Percentiles rank a stretch among this genome's conserved stretches.
These are phyloP conservation scores for Suillus placidus DNA, from an alignment of 768 basidiomycete genomes.

Conservation along the genomic window DNA sequence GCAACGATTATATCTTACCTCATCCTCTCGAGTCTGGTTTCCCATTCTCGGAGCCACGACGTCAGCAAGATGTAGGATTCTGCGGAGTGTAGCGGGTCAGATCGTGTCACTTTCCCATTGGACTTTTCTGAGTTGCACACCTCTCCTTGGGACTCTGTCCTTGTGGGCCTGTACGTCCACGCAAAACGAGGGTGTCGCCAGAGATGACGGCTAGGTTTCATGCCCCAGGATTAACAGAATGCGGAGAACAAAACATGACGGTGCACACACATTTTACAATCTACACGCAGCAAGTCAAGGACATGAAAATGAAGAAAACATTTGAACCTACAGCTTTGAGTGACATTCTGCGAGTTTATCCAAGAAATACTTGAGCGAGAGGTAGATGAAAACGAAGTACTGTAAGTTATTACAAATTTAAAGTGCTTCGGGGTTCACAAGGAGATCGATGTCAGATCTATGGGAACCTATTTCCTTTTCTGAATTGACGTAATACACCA, in stretches of 20 bases:
- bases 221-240: slow-evolving; percentile 26
- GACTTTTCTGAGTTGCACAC: slow-evolving; percentile 40
- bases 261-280: slow-evolving; percentile 60
- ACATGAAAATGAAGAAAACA: not conserved
- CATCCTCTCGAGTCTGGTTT: slow-evolving; percentile 82
- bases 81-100: slow-evolving; percentile 35
- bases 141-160: slow-evolving; percentile 91
- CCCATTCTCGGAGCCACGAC: slow-evolving; percentile 85
- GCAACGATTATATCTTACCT: slow-evolving; percentile 49
- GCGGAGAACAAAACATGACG: not conserved
- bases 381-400: slow-evolving; percentile 6
- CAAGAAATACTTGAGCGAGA: slow-evolving; percentile 12
- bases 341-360: slow-evolving; percentile 50
- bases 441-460: slow-evolving; percentile 6
- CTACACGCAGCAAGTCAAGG: slow-evolving; percentile 31
- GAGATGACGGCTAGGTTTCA: slow-evolving; percentile 75
- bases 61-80: slow-evolving; percentile 89
- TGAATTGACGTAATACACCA: not conserved
- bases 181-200: slow-evolving; percentile 85
- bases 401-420: slow-evolving; percentile 7
- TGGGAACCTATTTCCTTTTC: slow-evolving; percentile 14
- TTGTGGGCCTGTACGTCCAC: slow-evolving; percentile 74
- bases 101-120: slow-evolving; percentile 14
- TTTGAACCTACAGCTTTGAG: slow-evolving; percentile 69
- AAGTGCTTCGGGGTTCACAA: not conserved